phyloP scores from a whole-genome alignment of 441 rosid genomes.

The Rhodomyrtus psidioides region DNA sequence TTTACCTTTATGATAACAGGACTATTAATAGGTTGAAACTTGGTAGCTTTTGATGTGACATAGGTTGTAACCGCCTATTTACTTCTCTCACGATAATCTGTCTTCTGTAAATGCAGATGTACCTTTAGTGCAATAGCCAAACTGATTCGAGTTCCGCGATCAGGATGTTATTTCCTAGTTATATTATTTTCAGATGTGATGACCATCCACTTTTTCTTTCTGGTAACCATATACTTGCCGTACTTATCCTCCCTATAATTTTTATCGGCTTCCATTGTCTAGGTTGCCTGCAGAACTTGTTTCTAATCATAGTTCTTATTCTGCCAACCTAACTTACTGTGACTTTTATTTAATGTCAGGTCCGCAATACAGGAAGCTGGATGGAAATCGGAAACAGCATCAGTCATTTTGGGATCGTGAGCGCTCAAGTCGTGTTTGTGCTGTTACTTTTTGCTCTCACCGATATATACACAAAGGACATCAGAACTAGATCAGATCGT shows the following conservation, averaged over 20 bases:
- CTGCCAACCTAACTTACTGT: background rate
- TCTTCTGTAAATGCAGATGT: slow-evolving; percentile 51
- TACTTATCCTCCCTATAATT: background rate
- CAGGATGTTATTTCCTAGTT: slow-evolving; percentile 95
- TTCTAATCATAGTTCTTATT: background rate
- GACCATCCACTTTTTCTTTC: slow-evolving; percentile 95
- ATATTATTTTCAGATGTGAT: slow-evolving; percentile 86
- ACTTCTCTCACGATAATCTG: background rate
- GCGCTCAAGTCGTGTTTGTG: slow-evolving; percentile 95
- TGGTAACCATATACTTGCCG: slow-evolving; percentile 35
- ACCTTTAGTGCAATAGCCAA: slow-evolving; percentile 85
- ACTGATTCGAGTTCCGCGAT: slow-evolving; percentile 58
- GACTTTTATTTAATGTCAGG: slow-evolving; percentile 29
- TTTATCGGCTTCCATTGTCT: background rate
- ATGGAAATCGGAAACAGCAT: slow-evolving; percentile 97
- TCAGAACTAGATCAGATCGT: slow-evolving; percentile 33
- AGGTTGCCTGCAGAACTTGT: background rate
- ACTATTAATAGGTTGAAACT: background rate
- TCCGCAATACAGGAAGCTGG: slow-evolving; percentile 92
- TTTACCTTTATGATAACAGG: background rate
- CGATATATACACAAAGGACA: slow-evolving; percentile 70
- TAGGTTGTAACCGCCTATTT: background rate
- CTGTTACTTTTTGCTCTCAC: slow-evolving; percentile 81
- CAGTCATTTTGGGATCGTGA: slow-evolving; percentile 93
- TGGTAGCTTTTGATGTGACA: background rate